Percentiles rank a stretch among this genome's conserved stretches.
Evolutionary conservation across 75 land plant species (phyloP).

Genomic region (Pinus albicaulis): DNA sequence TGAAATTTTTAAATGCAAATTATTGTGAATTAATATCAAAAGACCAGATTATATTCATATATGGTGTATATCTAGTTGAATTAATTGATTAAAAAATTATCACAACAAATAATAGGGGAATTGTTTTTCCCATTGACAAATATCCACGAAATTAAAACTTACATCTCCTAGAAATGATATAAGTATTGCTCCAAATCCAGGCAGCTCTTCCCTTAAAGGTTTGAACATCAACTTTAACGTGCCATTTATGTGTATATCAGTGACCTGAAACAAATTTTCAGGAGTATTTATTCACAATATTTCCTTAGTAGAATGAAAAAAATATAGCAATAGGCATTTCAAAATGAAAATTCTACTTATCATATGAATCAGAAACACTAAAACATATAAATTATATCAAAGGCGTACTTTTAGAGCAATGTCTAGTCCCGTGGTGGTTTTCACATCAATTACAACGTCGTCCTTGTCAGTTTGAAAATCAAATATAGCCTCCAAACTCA

Average conservation of each 20-base stretch:
- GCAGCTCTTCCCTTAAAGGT: conserved; percentile 34
- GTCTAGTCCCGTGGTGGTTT: conserved; percentile 32
- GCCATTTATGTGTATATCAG: conserved; percentile 22
- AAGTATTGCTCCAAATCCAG: conserved; percentile 41
- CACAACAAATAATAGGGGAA: no score
- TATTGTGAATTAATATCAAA: no score
- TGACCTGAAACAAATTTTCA: conserved; percentile 19
- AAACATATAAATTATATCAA: not conserved
- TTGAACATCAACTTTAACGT: conserved; percentile 28
- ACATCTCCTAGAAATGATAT: conserved; percentile 31
- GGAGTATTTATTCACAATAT: not conserved
- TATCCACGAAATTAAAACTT: conserved; percentile 5
- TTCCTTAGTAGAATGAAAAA: not conserved
- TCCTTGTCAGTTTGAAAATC: conserved; percentile 25
- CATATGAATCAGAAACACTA: not conserved
- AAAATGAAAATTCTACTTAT: not conserved
- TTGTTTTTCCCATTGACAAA: no score
- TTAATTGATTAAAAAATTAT: no score
- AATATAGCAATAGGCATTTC: not conserved
- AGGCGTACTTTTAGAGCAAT: conserved; percentile 26
- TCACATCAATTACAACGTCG: conserved; percentile 16
- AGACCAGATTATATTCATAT: no score
- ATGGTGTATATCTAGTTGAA: no score
- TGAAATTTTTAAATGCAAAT: not conserved
- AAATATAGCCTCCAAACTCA: conserved; percentile 27